Evolutionary conservation across 106 monocot species (phyloP).

Genomic region (Agapanthus africanus): DNA sequence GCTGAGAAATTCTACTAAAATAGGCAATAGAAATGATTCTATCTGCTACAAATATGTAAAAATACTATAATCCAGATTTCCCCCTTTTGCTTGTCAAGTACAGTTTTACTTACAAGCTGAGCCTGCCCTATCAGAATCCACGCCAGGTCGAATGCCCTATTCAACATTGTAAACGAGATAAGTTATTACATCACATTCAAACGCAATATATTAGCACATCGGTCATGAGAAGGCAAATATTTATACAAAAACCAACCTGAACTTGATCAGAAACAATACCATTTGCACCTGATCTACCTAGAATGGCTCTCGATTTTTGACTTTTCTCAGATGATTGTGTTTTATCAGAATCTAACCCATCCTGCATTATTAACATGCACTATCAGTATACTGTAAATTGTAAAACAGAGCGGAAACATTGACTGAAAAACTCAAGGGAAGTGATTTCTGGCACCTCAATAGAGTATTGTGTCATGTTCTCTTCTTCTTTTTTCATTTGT

Average conservation of each 20-base stretch:
- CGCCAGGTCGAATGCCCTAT: conserved; percentile 47
- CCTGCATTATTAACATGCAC: conserved; percentile 32
- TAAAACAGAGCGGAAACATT: not conserved
- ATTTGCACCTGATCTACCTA: conserved; percentile 67
- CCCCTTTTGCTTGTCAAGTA: not conserved
- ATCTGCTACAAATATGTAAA: not conserved
- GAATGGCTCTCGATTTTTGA: conserved; percentile 64
- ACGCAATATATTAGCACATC: not conserved
- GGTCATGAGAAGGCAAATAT: not conserved
- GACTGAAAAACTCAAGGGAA: not conserved
- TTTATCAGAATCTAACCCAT: conserved; percentile 61
- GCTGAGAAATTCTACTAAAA: not conserved
- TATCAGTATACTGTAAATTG: not conserved
- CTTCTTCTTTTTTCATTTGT: too few species aligned
- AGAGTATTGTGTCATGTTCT: not conserved
- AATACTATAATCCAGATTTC: not conserved
- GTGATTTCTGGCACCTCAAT: not conserved
- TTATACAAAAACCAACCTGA: conserved; percentile 7
- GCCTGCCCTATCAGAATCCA: conserved; percentile 54
- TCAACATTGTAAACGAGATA: conserved; percentile 1
- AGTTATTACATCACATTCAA: not conserved
- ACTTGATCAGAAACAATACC: conserved; percentile 74
- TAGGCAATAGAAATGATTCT: not conserved
- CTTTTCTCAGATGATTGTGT: conserved; percentile 59
- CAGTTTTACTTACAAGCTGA: conserved; percentile 41